Percentiles rank a stretch among this genome's conserved stretches.
Evolutionary conservation across 805 yeast species (phyloP).

Genomic region (Vanderwaltozyma tropicalis): DNA sequence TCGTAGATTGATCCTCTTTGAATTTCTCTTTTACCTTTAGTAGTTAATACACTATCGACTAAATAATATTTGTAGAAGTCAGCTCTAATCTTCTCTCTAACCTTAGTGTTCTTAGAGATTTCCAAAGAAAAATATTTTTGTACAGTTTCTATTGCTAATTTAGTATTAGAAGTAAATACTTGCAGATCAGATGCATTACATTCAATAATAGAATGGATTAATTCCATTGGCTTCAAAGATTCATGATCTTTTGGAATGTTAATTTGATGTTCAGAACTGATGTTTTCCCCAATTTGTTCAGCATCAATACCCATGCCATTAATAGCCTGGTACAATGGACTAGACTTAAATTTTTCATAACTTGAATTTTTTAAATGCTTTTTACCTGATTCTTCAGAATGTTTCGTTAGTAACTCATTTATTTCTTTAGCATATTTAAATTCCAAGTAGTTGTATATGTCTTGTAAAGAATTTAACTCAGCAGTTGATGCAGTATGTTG

Average conservation of each 20-base stretch:
- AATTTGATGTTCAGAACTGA: slow-evolving; percentile 54
- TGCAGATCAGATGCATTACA: slow-evolving; percentile 27
- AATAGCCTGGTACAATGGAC: slow-evolving; percentile 56
- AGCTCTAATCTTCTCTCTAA: slow-evolving; percentile 58
- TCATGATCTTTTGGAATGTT: slow-evolving; percentile 62
- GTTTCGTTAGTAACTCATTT: slow-evolving; percentile 27
- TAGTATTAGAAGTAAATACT: slow-evolving; percentile 39
- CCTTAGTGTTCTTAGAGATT: slow-evolving; percentile 66
- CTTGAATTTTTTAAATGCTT: slow-evolving; percentile 51
- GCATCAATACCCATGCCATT: slow-evolving; percentile 69
- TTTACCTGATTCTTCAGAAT: slow-evolving; percentile 28
- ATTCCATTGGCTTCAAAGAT: slow-evolving; percentile 46
- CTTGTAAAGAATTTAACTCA: slow-evolving; percentile 57
- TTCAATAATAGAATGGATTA: slow-evolving; percentile 36
- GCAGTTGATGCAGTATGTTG: slow-evolving; percentile 51
- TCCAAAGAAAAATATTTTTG: slow-evolving; percentile 71
- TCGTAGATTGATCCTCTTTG: slow-evolving; percentile 73
- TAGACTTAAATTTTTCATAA: slow-evolving; percentile 57
- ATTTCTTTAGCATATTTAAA: slow-evolving; percentile 48
- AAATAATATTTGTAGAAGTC: slow-evolving; percentile 55
- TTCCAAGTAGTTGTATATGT: slow-evolving; percentile 70
- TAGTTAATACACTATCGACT: slow-evolving; percentile 68
- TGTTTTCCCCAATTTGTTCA: slow-evolving; percentile 72
- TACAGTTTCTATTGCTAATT: slow-evolving; percentile 61
- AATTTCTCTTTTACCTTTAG: slow-evolving; percentile 69